Base-by-base conservation (phyloP, 1,284 basidiomycete genomes). In the Megacollybia platyphylla region DNA sequence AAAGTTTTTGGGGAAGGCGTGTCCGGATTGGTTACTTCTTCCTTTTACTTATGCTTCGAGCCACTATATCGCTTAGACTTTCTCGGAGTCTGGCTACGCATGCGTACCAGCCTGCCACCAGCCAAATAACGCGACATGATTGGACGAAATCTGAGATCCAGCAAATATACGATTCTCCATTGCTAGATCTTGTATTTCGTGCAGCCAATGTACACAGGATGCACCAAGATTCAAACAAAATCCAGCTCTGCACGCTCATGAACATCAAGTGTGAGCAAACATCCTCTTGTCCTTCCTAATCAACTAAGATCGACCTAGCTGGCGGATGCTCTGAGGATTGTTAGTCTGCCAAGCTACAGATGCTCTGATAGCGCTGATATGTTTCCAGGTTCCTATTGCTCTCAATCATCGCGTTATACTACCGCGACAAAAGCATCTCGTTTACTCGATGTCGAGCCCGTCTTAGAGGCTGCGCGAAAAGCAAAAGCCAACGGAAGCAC, bases 321-420 rank as follows among this genome's bases (percentile, higher is more conserved):
- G 91, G 92, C 38, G 94, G 94, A 49, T 98, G 94, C 57, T 78
- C 85, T 39, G 94, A 98, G 65, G 91, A 98, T 61, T 98, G 94
- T 87, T 10, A 37, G 48, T n/a, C 9, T 11, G 7, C 11, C 31
- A n/a, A 10, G 27, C 13, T 43, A 35, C 11, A 20, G 10, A 40
- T 40, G 18, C 36, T 36, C 15, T 30, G 18, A n/a, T 39, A 31
- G 10, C n/a, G 10, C 29, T 42, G 30, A 42, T 17, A 42, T 36
- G 15, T 20, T 24, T 15, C 37, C 53, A 88, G 85, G 85, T 67
- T 93, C 91, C 43, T 98, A 98, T 67, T 98, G 94, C 62, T 96
- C 94, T 20, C 94, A 98, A 62, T 96, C 91, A 8, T 90, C 88
- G 36, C 78, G 83, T 43, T 90, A 98, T 68, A 75, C 83, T 20